A percentile compares a stretch with the other conserved stretches of the same genome.
These are phyloP conservation scores for Rasamsonia emersonii DNA, from an alignment of 2,329 filamentous ascomycete genomes.

Conservation along the genomic window DNA sequence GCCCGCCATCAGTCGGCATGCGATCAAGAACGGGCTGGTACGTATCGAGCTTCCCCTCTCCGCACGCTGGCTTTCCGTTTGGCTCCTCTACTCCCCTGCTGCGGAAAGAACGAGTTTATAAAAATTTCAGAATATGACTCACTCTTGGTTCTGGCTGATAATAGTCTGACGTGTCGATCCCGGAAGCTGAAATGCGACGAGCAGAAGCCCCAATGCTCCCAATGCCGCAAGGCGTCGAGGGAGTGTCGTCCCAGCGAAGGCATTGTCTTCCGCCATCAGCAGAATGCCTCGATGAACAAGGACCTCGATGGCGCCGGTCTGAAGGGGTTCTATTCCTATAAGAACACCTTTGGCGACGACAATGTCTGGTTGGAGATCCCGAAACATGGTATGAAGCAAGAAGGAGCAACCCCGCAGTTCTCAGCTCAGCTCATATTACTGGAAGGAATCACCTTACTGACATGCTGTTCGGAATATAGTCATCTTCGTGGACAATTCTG, in stretches of 20 bases:
- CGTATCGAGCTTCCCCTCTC: slow-evolving; percentile 11
- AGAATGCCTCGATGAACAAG: slow-evolving; percentile 61
- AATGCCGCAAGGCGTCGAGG: slow-evolving; percentile 53
- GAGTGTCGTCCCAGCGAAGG: slow-evolving; percentile 54
- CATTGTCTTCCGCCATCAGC: slow-evolving; percentile 59
- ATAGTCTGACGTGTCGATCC: slow-evolving; percentile 48
- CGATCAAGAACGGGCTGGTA: slow-evolving; percentile 38
- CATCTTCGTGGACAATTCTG: slow-evolving; percentile 54
- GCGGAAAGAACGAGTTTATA: no score
- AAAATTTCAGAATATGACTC: neutral
- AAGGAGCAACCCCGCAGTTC: no score
- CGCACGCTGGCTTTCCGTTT: neutral
- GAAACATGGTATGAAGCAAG: slow-evolving; percentile 46
- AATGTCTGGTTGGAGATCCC: slow-evolving; percentile 57
- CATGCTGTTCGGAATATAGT: slow-evolving; percentile 31
- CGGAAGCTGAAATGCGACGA: slow-evolving; percentile 60
- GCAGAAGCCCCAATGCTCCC: slow-evolving; percentile 51
- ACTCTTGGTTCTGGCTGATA: neutral
- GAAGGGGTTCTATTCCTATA: slow-evolving; percentile 57
- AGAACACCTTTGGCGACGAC: slow-evolving; percentile 54
- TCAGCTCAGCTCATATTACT: no score
- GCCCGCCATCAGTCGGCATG: slow-evolving; percentile 21
- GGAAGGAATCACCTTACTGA: neutral
- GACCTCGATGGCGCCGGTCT: slow-evolving; percentile 39
- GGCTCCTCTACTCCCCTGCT: neutral